Evolutionary conservation across 371 early-diverging fungal genomes (phyloP), one percentile per base, ranked within the genome.

Genomic region (Zopfochytrium polystomum): DNA sequence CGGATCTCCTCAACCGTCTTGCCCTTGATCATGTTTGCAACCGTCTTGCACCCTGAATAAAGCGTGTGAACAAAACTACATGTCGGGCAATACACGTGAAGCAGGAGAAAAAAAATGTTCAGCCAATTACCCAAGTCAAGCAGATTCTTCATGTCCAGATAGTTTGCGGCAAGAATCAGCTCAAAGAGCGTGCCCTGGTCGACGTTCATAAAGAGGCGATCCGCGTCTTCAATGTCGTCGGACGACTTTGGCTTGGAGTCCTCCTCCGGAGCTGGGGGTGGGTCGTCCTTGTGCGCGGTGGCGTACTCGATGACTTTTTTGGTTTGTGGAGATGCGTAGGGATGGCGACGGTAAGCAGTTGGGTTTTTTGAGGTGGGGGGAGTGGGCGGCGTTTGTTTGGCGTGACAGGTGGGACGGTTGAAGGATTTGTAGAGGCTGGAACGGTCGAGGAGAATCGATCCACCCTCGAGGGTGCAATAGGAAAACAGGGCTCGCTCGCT

Each of bases 21-120:
- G 42, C 85, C 94, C 69, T 92, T 92, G 80, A 97, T 95, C 93
- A 95, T 92, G 72, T 95, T 95, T 58, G 98, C 98, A 52, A 96
- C 93, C n/a, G 91, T 95, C 81, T 95, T 95, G 81, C 96, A 97
- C 27, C 79, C 77, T 76, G 55, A 43, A 25, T 32, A 30, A 33
- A 15, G 20, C 22, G n/a, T 33, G 32, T 15, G 32, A 59, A n/a
- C 13, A 45, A 47, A 26, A n/a, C n/a, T n/a, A n/a, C n/a, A n/a
- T n/a, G n/a, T n/a, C n/a, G n/a, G n/a, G n/a, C n/a, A n/a, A n/a
- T 7, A 1, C 29, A n/a, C 30, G n/a, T n/a, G n/a, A n/a, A n/a
- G n/a, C 49, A 54, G 30, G 5, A 6, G 1, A 15, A 44, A 9
- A 30, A 38, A 70, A 31, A 11, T 18, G 44, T 22, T 23, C 20